A percentile compares a stretch with the other conserved stretches of the same genome.
Evolutionary conservation across 169 alveolate genomes (phyloP).

Genomic region (Ichthyophthirius multifiliis): DNA sequence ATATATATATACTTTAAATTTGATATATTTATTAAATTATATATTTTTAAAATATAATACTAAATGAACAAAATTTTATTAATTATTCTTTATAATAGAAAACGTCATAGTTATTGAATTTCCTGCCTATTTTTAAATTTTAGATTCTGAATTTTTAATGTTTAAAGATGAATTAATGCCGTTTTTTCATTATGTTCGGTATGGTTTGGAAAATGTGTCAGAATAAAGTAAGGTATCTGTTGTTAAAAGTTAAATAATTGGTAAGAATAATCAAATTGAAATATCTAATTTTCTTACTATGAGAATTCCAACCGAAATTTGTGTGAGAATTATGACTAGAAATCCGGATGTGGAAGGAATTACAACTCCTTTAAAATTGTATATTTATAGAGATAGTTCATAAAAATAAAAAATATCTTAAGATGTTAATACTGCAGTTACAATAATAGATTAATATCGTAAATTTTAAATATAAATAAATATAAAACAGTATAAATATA

Average conservation of each 20-base stretch:
- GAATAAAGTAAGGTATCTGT: background rate
- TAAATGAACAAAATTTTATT: background rate
- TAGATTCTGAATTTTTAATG: background rate
- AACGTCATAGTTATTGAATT: conserved; percentile 18
- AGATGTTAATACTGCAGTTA: conserved; percentile 6
- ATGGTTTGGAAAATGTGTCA: conserved; percentile 26
- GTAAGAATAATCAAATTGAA: background rate
- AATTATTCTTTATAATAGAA: background rate
- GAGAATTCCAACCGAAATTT: conserved; percentile 17
- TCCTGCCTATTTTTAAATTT: conserved; percentile 23
- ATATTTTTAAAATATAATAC: background rate
- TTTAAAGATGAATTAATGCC: background rate
- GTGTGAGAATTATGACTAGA: conserved; percentile 17
- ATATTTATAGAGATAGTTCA: conserved; percentile 10
- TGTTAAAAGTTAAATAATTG: too few relatives aligned
- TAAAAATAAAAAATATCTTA: background rate
- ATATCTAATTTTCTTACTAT: conserved; percentile 11
- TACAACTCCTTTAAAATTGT: conserved; percentile 29
- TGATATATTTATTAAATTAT: background rate
- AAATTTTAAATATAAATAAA: too few relatives aligned
- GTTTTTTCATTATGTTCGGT: conserved; percentile 14
- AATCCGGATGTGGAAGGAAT: conserved; percentile 31
- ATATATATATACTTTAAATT: background rate
- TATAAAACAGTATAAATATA: too few relatives aligned
- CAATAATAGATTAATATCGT: background rate